A percentile compares a stretch with the other conserved stretches of the same genome.
Conservation (phyloP, 371 early-diverging fungal genomes). For the Vairimorpha necatrix region DNA sequence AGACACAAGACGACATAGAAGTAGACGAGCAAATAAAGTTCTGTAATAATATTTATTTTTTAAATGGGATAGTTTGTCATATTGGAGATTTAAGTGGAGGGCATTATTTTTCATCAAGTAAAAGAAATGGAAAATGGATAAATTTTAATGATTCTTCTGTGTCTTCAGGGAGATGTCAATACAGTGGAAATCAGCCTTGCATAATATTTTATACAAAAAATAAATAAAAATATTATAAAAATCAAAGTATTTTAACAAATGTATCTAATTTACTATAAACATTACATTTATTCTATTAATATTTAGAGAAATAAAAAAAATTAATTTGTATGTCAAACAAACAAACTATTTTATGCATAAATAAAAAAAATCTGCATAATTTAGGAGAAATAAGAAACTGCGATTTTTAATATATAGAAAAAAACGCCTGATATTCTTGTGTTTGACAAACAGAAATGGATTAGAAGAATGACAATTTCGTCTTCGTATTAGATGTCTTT, state of each 20-base stretch:
- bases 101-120: constrained; percentile 53
- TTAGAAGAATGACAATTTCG: too few relatives aligned
- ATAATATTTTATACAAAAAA: constrained; percentile 41
- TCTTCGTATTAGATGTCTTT: too few relatives aligned
- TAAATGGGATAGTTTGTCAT: constrained; percentile 54
- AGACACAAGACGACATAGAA: constrained; percentile 39
- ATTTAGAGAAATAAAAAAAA: too few relatives aligned
- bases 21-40: constrained; percentile 29
- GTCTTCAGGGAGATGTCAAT: not conserved
- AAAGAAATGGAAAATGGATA: constrained; percentile 38
- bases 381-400: too few relatives aligned
- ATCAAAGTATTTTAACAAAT: not conserved
- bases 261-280: not conserved
- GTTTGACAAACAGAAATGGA: too few relatives aligned
- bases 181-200: constrained; percentile 41
- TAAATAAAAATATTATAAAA: not conserved
- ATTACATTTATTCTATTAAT: not conserved
- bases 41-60: constrained; percentile 30
- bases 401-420: too few relatives aligned
- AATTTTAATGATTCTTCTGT: constrained; percentile 54
- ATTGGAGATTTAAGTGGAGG: constrained; percentile 46
- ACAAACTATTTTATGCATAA: too few relatives aligned
- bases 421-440: too few relatives aligned
- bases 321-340: not conserved
- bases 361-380: too few relatives aligned